Percentiles rank a stretch among this genome's conserved stretches.
phyloP scores from a whole-genome alignment of 208 protist species.

The Acanthamoeba triangularis region DNA sequence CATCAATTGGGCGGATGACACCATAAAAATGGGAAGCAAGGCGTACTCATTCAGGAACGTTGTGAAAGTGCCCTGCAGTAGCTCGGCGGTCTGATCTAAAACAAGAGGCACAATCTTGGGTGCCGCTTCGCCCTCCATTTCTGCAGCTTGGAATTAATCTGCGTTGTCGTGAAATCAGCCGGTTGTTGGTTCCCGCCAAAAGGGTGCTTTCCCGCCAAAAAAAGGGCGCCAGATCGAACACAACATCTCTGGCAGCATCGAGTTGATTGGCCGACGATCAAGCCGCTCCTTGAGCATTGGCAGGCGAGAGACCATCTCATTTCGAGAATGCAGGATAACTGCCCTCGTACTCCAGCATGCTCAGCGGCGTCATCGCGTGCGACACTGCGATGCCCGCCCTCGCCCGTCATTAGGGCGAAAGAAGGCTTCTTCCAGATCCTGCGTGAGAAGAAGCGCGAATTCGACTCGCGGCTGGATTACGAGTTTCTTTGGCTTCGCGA shows the following conservation, averaged over 20 bases:
- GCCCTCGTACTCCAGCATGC: neutral
- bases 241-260: neutral
- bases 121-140: slow-evolving; percentile 28
- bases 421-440: slow-evolving; percentile 53
- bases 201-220: neutral
- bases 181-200: neutral
- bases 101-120: slow-evolving; percentile 31
- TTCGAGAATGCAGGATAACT: neutral
- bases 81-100: slow-evolving; percentile 37
- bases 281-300: no score
- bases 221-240: neutral
- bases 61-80: slow-evolving; percentile 53
- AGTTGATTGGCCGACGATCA: no score
- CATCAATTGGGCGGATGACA: neutral
- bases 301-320: neutral
- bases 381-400: neutral
- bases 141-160: neutral
- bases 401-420: neutral
- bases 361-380: neutral
- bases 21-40: neutral
- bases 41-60: slow-evolving; percentile 48
- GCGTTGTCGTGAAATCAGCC: neutral
- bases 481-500: slow-evolving; percentile 59
- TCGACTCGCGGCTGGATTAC: slow-evolving; percentile 18
- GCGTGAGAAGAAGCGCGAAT: slow-evolving; percentile 68